Base-by-base conservation (phyloP, 2,329 filamentous ascomycete species). In the Apiospora saccharicola region DNA sequence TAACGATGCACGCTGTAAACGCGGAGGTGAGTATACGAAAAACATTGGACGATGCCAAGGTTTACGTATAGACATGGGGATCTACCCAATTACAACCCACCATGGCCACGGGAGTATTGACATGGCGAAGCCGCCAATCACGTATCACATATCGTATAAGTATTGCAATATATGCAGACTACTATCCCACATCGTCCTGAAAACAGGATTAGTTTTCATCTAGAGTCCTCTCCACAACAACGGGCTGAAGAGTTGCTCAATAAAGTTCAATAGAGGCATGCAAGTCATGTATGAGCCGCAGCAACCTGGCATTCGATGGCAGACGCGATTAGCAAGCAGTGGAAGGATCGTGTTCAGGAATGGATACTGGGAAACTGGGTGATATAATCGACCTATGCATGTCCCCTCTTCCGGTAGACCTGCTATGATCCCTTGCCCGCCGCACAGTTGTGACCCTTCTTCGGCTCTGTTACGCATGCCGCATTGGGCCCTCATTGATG, bases 31-130 rank as follows among this genome's bases (percentile, higher is more conserved):
- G 30, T 37, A 61, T 22, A 4, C 41, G 19, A n/a, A 64, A 64
- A 64, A 64, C 30, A 41, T 41, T 64, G 57, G 57, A 64, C 57
- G 57, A 64, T 37, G 34, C 57, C 57, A 64, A 64, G 34, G 57
- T 41, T n/a, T 41, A 37, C 22, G 57, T 64, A 64, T 37, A 64
- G 34, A 41, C 57, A n/a, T 41, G 19, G 34, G 41, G 30, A 41
- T 64, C 30, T 64, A 16, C 34, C 34, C 34, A 61, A 61, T 61
- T 19, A 61, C 30, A 10, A 12, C 7, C 16, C 10, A 16, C 34
- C 16, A 61, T 37, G 12, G 30, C 53, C 22, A 12, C 16, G 30
- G 53, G 53, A 24, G 19, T 19, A 30, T 14, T 14, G 34, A n/a
- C 57, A 14, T 37, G 10, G 19, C 30, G 14, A 64, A 22, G 57